Conservation (phyloP, 768 basidiomycete species). For the Coprinopsis sp. region DNA sequence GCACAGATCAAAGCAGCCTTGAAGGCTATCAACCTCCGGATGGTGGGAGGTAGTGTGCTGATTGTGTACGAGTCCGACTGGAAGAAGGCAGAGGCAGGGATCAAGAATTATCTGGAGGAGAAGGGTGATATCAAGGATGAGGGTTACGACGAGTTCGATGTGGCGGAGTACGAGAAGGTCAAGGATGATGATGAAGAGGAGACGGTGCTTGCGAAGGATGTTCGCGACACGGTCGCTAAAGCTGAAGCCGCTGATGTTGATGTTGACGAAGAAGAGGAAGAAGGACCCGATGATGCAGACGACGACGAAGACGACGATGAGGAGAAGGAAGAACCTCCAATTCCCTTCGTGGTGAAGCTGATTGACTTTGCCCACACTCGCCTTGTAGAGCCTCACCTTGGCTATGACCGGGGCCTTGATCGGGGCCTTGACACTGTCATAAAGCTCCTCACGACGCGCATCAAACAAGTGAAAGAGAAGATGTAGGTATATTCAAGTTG, state of each 20-base stretch:
- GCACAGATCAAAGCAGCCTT: slow-evolving; percentile 35
- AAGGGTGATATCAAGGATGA: too few species aligned
- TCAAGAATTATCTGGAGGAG: slow-evolving; percentile 27
- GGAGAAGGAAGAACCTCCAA: background rate
- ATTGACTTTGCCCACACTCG: background rate
- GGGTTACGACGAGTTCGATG: too few species aligned
- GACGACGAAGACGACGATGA: background rate
- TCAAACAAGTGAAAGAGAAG: background rate
- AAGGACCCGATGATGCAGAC: background rate
- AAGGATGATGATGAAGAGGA: too few species aligned
- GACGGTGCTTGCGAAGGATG: too few species aligned
- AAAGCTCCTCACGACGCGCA: background rate
- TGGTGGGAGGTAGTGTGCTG: slow-evolving; percentile 79
- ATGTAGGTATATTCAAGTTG: background rate
- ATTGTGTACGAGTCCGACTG: slow-evolving; percentile 67
- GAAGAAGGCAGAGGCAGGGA: slow-evolving; percentile 35
- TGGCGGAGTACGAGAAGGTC: too few species aligned
- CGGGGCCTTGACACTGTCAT: too few species aligned
- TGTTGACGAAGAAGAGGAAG: background rate
- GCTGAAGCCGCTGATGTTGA: background rate
- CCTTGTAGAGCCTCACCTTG: background rate
- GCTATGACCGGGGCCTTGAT: too few species aligned
- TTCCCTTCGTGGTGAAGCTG: background rate
- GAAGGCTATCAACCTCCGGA: slow-evolving; percentile 58
- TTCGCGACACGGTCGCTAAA: too few species aligned